Conservation (phyloP, 2,329 filamentous ascomycete genomes). For the Calonectria hongkongensis region DNA sequence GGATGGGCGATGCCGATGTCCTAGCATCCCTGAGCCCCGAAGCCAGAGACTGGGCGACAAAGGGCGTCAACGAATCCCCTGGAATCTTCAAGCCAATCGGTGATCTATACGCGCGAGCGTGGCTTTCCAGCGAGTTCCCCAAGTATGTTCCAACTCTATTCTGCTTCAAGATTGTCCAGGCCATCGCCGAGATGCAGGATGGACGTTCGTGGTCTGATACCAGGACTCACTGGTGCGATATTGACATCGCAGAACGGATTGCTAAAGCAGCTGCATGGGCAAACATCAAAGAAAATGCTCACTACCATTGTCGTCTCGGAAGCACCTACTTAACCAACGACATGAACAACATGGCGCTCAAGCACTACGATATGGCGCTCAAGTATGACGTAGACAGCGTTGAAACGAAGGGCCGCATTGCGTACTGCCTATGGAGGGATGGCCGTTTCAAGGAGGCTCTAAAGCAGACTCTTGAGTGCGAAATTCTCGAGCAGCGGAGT, state of each 20-base stretch:
- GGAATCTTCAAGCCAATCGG: constrained; percentile 63
- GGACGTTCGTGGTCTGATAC: constrained; percentile 62
- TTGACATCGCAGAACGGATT: constrained; percentile 59
- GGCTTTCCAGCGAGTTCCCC: constrained; percentile 60
- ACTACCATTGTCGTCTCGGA: constrained; percentile 63
- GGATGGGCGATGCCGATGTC: constrained; percentile 61
- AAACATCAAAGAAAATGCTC: constrained; percentile 57
- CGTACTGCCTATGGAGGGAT: constrained; percentile 62
- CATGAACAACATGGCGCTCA: constrained; percentile 59
- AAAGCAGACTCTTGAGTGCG: constrained; percentile 60
- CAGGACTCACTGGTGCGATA: constrained; percentile 60
- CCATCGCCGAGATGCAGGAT: constrained; percentile 62
- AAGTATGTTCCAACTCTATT: constrained; percentile 63
- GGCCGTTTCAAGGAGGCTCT: constrained; percentile 60
- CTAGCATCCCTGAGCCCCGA: constrained; percentile 55
- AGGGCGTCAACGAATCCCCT: constrained; percentile 51
- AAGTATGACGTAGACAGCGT: constrained; percentile 61
- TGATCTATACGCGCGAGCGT: constrained; percentile 61
- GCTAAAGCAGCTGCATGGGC: constrained; percentile 62
- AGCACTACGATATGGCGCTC: constrained; percentile 61
- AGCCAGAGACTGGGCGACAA: constrained; percentile 57
- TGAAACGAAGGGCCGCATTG: constrained; percentile 64
- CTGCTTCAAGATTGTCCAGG: constrained; percentile 66
- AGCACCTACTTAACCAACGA: constrained; percentile 63
- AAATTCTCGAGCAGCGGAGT: constrained; percentile 58